Evolutionary conservation across 768 basidiomycete species (phyloP).

Genomic region (Tylopilus subfusipes): DNA sequence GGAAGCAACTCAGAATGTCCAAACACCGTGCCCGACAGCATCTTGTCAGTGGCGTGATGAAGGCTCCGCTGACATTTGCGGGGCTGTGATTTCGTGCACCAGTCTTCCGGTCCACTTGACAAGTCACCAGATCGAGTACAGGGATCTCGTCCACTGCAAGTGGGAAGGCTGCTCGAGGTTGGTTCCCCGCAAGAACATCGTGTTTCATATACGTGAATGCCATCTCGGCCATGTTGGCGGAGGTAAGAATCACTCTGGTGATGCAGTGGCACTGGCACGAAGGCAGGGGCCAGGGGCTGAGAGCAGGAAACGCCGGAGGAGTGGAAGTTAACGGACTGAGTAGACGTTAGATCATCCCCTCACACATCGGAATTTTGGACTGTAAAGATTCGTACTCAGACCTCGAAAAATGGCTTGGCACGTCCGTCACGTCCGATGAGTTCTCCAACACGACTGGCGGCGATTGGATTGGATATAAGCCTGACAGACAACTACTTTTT

Average conservation of each 20-base stretch:
- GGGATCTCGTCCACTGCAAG: not conserved
- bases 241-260: not conserved
- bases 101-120: not conserved
- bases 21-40: no score
- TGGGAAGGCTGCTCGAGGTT: not conserved
- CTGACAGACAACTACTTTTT: constrained; percentile 40
- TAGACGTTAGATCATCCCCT: no score
- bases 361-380: no score
- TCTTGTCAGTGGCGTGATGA: no score
- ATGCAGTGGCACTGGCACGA: no score
- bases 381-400: no score
- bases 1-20: no score
- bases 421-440: constrained; percentile 38
- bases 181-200: not conserved
- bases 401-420: constrained; percentile 70
- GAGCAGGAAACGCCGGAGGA: no score
- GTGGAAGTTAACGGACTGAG: no score
- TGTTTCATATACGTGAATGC: not conserved
- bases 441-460: constrained; percentile 67
- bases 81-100: not conserved
- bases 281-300: no score
- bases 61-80: no score
- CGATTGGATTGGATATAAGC: constrained; percentile 71
- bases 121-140: not conserved
- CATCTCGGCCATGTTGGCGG: not conserved